Conservation (phyloP, 257 asterid genomes). For the Nicotiana undulata region DNA sequence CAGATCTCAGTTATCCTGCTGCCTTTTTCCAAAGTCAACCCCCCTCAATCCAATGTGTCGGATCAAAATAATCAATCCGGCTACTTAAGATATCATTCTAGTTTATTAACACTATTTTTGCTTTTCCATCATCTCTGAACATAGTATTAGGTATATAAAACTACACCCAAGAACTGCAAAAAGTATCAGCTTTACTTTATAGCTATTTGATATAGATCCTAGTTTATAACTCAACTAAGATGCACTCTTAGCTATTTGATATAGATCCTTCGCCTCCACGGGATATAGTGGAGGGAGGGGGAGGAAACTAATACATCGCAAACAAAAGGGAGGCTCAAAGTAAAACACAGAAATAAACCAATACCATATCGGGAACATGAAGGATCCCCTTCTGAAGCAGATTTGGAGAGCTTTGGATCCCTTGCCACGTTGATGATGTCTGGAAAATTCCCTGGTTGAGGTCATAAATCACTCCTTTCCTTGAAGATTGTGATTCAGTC, state of each 20-base stretch:
- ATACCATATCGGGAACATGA: conserved; percentile 1
- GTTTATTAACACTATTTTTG: not conserved
- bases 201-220: not conserved
- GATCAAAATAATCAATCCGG: not conserved
- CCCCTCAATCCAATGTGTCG: not conserved
- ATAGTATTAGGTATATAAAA: no score
- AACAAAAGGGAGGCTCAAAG: not conserved
- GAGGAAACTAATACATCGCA: not conserved
- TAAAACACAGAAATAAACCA: not conserved
- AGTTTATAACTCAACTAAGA: no score
- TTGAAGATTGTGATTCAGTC: not conserved
- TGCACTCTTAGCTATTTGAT: not conserved
- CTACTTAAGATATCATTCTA: not conserved
- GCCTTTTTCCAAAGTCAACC: not conserved
- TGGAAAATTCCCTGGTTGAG: conserved; percentile 6
- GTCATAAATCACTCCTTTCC: conserved; percentile 8
- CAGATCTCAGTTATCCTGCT: no score
- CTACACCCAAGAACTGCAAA: not conserved
- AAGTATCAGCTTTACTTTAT: not conserved
- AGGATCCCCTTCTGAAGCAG: not conserved
- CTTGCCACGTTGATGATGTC: not conserved
- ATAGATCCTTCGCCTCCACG: not conserved
- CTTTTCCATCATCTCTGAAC: not conserved
- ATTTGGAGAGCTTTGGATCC: not conserved
- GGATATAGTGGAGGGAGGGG: not conserved